Evolutionary conservation across 352 stramenopile species (phyloP).

Genomic region (Phytophthora rubi): DNA sequence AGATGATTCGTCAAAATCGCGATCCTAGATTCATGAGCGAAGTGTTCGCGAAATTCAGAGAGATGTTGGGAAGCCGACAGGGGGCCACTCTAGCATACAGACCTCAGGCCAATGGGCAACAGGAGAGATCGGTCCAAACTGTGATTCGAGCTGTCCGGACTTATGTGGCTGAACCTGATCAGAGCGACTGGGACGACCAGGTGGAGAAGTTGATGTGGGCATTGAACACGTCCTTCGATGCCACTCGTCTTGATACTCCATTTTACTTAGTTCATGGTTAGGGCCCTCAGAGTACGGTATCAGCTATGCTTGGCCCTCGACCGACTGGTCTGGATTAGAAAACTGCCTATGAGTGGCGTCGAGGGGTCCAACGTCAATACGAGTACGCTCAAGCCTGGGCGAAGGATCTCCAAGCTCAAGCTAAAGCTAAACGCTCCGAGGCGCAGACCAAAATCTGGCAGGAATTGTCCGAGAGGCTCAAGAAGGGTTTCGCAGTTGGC

Average conservation of each 20-base stretch:
- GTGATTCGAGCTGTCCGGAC: neutral
- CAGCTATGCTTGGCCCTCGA: neutral
- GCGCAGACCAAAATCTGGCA: neutral
- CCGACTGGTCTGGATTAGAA: neutral
- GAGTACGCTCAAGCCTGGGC: conserved; percentile 1
- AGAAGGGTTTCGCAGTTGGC: neutral
- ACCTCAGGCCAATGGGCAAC: conserved; percentile 3
- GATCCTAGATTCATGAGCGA: neutral
- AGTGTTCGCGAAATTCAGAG: neutral
- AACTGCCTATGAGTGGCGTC: neutral
- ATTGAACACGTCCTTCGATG: neutral
- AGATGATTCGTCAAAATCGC: neutral
- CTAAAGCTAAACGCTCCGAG: neutral
- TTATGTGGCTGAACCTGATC: neutral
- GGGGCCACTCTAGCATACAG: neutral
- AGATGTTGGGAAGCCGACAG: neutral
- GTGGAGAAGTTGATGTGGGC: neutral
- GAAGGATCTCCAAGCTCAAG: neutral
- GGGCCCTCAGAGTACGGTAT: neutral
- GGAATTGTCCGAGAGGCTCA: neutral
- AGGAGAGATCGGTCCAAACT: conserved; percentile 2
- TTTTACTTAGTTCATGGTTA: conserved; percentile 7
- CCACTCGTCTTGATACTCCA: neutral
- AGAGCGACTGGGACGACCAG: conserved; percentile 8
- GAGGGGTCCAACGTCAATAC: neutral